Evolutionary conservation across 257 asterid genomes (phyloP).

Genomic region (Linderniella brevidens): DNA sequence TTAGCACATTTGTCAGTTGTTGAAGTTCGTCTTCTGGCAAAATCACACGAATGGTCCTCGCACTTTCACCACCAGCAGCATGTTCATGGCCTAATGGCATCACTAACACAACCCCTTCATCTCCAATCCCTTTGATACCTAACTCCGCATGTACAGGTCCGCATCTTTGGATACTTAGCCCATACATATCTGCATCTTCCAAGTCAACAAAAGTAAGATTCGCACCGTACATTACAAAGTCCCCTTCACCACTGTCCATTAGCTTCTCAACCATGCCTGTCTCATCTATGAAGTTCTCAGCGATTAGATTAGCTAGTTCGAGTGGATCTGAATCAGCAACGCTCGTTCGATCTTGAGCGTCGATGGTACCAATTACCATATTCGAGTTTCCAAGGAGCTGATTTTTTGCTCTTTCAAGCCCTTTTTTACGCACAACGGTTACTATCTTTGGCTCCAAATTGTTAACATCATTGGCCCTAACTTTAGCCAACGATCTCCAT

Average conservation of each 20-base stretch:
- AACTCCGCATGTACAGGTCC: constrained; percentile 26
- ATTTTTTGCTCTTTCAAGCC: not conserved
- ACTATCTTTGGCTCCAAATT: constrained; percentile 14
- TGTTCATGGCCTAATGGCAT: constrained; percentile 7
- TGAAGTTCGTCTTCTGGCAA: constrained; percentile 27
- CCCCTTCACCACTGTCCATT: constrained; percentile 13
- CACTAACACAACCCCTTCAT: constrained; percentile 48
- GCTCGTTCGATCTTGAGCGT: constrained; percentile 7
- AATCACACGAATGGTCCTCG: constrained; percentile 33
- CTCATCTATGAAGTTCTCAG: constrained; percentile 24
- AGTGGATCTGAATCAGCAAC: constrained; percentile 13
- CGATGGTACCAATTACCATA: constrained; percentile 25
- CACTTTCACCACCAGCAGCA: constrained; percentile 11
- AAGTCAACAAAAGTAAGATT: constrained; percentile 45
- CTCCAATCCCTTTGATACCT: constrained; percentile 45
- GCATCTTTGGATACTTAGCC: constrained; percentile 21
- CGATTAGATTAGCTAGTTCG: constrained; percentile 23
- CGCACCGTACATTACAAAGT: constrained; percentile 37
- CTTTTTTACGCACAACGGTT: constrained; percentile 20
- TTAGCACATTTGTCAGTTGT: constrained; percentile 26
- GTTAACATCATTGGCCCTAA: no score
- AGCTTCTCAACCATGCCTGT: constrained; percentile 13
- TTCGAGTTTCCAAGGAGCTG: constrained; percentile 12
- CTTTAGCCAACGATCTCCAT: constrained; percentile 52
- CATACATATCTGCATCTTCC: constrained; percentile 32